Evolutionary conservation across 495 filamentous ascomycete genomes (phyloP), one percentile per base, ranked within the genome.

Genomic region (Hypoxylon intermedium): DNA sequence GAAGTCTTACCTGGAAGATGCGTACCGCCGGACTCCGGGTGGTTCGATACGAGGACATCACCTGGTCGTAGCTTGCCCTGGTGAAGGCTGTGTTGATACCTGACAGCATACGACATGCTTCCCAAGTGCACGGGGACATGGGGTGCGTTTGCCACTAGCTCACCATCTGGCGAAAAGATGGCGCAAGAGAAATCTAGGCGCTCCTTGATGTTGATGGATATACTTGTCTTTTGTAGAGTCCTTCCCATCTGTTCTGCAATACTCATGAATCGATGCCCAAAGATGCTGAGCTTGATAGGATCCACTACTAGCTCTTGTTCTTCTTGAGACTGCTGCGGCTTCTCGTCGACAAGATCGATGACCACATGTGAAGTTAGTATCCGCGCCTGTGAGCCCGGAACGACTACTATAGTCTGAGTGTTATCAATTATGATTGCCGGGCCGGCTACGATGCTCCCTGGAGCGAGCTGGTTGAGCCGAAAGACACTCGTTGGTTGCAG

Each of bases 221-320:
- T 93, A 60, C 90, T 93, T 0, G 94, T 98, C 81, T 97, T 98
- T 65, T 97, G 94, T 23, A 98, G 78, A 1, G 94, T 92, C 47
- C 92, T 80, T 3, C 94, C 94, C 93, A 97, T 97, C 72, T 97
- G 93, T 74, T 98, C 94, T 1, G 94, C 94, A 68, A 98, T 97
- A 7, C 93, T 92, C 94, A 98, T 98, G 76, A 98, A 98, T 1
- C 94, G 80, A 72, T 98, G 93, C 1, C 91, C 91, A 63, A 98
- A 98, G 57, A 98, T 95, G 68, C 86, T 94, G 3, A 98, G 84
- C 75, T 94, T 89, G 70, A 98, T 96, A 0, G 94, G 93, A 64
- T 92, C 87, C 1, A 90, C 87, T 55, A 79, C 73, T 74, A 51
- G 47, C 28, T 48, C 58, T 2, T 57, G 44, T 19, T 58, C 37